A percentile compares a stretch with the other conserved stretches of the same genome.
Conservation (phyloP, 257 asterid genomes). For the Primulina eburnea region DNA sequence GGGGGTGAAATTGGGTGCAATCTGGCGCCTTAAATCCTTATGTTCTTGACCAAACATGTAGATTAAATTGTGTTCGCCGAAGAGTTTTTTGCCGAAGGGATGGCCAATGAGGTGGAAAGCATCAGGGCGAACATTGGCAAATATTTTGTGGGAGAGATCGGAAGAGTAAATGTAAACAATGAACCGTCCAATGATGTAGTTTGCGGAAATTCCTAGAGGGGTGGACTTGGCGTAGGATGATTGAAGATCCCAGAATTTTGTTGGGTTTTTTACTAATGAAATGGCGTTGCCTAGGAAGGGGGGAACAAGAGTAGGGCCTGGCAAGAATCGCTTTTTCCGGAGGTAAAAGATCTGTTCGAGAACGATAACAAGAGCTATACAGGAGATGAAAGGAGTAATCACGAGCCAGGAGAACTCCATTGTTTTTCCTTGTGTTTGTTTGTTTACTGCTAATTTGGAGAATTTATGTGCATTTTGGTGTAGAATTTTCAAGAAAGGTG, state of each 20-base stretch:
- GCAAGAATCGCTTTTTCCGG: slow-evolving; percentile 62
- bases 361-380: slow-evolving; percentile 45
- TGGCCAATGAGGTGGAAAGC: slow-evolving; percentile 91
- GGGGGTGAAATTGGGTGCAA: slow-evolving; percentile 85
- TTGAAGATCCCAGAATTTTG: slow-evolving; percentile 70
- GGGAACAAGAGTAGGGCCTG: slow-evolving; percentile 68
- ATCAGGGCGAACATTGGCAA: slow-evolving; percentile 84
- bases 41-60: slow-evolving; percentile 90
- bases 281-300: slow-evolving; percentile 82
- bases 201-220: slow-evolving; percentile 61
- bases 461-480: no score
- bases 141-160: slow-evolving; percentile 76
- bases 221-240: slow-evolving; percentile 62
- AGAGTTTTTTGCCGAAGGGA: slow-evolving; percentile 82
- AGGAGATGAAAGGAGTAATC: slow-evolving; percentile 21
- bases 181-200: slow-evolving; percentile 74
- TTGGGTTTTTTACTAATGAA: slow-evolving; percentile 55
- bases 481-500: no score
- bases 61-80: slow-evolving; percentile 79
- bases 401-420: no score
- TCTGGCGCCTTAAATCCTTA: slow-evolving; percentile 69
- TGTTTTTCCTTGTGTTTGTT: no score
- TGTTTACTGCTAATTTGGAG: no score
- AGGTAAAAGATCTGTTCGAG: slow-evolving; percentile 71
- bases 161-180: slow-evolving; percentile 73